Base-by-base conservation (phyloP, 78 protist genomes). In the Diacronema lutheri region DNA sequence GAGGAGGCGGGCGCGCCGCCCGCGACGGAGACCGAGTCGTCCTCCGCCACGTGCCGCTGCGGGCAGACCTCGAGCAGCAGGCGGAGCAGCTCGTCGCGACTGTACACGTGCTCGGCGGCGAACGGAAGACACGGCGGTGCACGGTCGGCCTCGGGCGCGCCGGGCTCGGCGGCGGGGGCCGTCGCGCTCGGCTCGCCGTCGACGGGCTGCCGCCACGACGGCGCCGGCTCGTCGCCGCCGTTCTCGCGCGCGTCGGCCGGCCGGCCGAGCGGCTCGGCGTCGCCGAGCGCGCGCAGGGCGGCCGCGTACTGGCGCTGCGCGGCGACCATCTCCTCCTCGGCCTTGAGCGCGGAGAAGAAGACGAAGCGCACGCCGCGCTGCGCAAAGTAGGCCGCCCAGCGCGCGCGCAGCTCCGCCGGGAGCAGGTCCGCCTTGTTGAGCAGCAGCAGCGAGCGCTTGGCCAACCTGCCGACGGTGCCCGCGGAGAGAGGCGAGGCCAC, bases 391-490 rank as follows among this genome's bases (percentile, higher is more conserved):
- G 26, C 46, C 31, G 94, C 93, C 97, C 98, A 95, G 37, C 19
- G 33, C 46, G 5, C 41, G 29, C 84, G 57, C 58, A 20, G 64
- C 50, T 21, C 29, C 38, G 9, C 72, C 7, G 97, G 87, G 23
- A 98, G 92, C 78, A 97, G 81, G 76, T 98, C 99, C 19, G 99
- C 98, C 87, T 98, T 98, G 96, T 98, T 98, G 35, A 98, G 61
- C 44, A 98, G 88, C 37, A 98, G 62, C 13, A 96, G 31, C 61
- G 41, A 62, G 38, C 25, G 33, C 88, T 95, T 96, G 14, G n/a
- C 20, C 10, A 11, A 64, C 25, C n/a, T 9, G 7, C n/a, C n/a
- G n/a, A n/a, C n/a, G n/a, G n/a, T n/a, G n/a, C n/a, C n/a, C n/a
- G n/a, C n/a, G n/a, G n/a, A n/a, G n/a, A n/a, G n/a, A n/a, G n/a